Conservation (phyloP, 306 rosid species). For the Vachellia pachyceras region DNA sequence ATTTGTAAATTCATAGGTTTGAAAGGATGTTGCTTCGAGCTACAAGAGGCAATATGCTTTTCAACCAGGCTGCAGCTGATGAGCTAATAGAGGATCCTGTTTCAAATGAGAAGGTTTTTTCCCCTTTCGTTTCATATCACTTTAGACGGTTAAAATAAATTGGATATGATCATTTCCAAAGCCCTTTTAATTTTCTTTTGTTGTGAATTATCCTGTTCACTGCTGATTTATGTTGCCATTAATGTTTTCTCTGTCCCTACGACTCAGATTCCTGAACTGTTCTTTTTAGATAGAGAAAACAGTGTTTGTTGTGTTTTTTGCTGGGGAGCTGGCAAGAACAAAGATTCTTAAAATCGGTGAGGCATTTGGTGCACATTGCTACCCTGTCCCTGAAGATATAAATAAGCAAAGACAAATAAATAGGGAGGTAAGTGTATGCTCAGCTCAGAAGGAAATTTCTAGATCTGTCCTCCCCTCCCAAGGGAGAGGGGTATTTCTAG, state of each 20-base stretch:
- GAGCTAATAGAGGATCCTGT: constrained; percentile 91
- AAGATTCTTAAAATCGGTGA: constrained; percentile 96
- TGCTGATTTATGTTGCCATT: constrained; percentile 39
- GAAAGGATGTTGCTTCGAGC: constrained; percentile 99
- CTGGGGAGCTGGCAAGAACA: constrained; percentile 94
- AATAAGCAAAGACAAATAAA: constrained; percentile 89
- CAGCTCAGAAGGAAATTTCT: constrained; percentile 42
- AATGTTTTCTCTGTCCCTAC: constrained; percentile 32
- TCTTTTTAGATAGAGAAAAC: constrained; percentile 89
- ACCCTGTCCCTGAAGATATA: constrained; percentile 96
- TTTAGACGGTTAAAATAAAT: constrained; percentile 37
- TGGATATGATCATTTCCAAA: neutral
- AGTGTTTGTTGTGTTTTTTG: constrained; percentile 93
- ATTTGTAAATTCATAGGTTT: constrained; percentile 85
- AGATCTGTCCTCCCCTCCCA: neutral
- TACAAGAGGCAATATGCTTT: constrained; percentile 98
- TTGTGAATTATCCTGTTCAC: constrained; percentile 33
- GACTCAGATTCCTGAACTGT: constrained; percentile 33
- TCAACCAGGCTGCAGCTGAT: constrained; percentile 89
- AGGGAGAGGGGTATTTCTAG: neutral
- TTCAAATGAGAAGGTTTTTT: constrained; percentile 83
- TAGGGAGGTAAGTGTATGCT: constrained; percentile 81
- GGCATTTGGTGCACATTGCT: constrained; percentile 97
- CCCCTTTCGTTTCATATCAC: constrained; percentile 41
- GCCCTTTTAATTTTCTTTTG: constrained; percentile 22